Percentiles rank a stretch among this genome's conserved stretches.
Conservation (phyloP, 2,329 filamentous ascomycete species). For the Phoma sp. region DNA sequence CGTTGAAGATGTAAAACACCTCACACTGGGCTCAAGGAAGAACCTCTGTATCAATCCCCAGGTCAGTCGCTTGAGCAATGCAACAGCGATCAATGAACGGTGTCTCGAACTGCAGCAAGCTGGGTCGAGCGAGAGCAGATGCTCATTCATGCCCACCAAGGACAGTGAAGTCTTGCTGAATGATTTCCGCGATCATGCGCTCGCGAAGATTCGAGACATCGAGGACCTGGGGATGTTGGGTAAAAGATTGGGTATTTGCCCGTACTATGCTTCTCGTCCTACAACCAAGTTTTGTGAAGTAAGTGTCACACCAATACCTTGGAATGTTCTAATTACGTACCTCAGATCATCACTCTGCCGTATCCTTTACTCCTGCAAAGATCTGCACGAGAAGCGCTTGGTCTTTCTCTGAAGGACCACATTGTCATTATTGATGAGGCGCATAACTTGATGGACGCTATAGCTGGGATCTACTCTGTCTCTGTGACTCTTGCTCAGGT, state of each 20-base stretch:
- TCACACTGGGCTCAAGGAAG: constrained; percentile 85
- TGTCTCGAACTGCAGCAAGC: constrained; percentile 89
- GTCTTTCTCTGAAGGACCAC: constrained; percentile 83
- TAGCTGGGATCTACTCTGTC: constrained; percentile 83
- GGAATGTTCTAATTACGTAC: constrained; percentile 14
- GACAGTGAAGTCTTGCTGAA: constrained; percentile 74
- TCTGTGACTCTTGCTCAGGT: constrained; percentile 77
- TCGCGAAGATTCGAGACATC: constrained; percentile 89
- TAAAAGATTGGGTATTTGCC: constrained; percentile 80
- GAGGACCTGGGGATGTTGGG: constrained; percentile 85
- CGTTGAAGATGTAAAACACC: constrained; percentile 73
- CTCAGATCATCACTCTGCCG: constrained; percentile 81
- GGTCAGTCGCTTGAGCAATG: constrained; percentile 71
- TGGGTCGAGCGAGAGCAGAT: constrained; percentile 66
- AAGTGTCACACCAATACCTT: not conserved
- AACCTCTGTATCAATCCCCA: constrained; percentile 87
- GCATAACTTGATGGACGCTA: constrained; percentile 96
- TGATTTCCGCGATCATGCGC: constrained; percentile 81
- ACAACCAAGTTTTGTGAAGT: constrained; percentile 81
- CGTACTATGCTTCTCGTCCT: constrained; percentile 92
- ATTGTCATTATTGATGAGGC: constrained; percentile 97
- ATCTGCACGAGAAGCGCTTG: constrained; percentile 83
- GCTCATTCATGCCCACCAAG: constrained; percentile 77
- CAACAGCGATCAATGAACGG: constrained; percentile 88
- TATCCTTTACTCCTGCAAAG: constrained; percentile 90